phyloP scores from a whole-genome alignment of 495 filamentous ascomycete genomes.

The Immersiella caudata region DNA sequence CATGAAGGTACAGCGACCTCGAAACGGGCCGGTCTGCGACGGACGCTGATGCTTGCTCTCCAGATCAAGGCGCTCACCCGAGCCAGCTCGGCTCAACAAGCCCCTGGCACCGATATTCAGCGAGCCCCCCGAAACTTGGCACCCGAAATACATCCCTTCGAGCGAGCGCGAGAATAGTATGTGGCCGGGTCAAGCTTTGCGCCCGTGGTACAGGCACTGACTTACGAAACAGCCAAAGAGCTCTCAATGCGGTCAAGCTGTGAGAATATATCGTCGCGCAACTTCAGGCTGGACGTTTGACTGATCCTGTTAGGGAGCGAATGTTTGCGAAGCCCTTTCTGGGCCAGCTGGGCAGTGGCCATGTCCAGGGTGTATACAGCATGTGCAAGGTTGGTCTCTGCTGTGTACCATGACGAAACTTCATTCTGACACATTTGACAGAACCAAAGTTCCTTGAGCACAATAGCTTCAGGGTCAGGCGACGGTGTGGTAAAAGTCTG shows the following conservation, averaged over 20 bases:
- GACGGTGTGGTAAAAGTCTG: conserved; percentile 94
- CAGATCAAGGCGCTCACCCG: conserved; percentile 90
- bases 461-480: conserved; percentile 77
- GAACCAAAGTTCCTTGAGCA: conserved; percentile 66
- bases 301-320: conserved; percentile 58
- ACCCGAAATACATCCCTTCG: conserved; percentile 92
- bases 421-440: conserved; percentile 38
- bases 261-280: conserved; percentile 14
- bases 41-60: not conserved
- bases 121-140: conserved; percentile 74
- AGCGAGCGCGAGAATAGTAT: conserved; percentile 84
- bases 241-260: conserved; percentile 82
- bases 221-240: conserved; percentile 30
- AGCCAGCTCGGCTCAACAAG: conserved; percentile 72
- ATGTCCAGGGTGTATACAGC: conserved; percentile 88
- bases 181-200: not conserved
- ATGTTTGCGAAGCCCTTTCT: conserved; percentile 96
- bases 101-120: conserved; percentile 70
- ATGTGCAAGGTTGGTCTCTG: conserved; percentile 56
- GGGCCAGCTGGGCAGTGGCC: conserved; percentile 81
- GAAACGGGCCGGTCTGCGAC: not conserved
- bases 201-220: conserved; percentile 6
- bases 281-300: not conserved
- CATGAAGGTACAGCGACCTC: conserved; percentile 32
- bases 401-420: not conserved